Evolutionary conservation across 768 basidiomycete genomes (phyloP).

Genomic region (Cystofilobasidium ferigula): DNA sequence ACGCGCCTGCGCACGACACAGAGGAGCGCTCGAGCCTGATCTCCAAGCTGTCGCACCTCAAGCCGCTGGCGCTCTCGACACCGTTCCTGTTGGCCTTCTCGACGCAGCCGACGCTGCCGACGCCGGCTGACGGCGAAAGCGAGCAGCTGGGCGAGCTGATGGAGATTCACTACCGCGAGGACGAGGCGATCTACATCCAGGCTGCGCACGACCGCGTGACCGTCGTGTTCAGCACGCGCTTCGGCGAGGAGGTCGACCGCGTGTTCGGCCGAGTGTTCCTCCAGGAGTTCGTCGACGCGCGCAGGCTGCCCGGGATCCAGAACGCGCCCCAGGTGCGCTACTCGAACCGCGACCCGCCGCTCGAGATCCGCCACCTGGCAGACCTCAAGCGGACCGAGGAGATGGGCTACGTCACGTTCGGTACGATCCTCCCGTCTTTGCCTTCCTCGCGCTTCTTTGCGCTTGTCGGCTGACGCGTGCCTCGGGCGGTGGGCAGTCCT

Average conservation of each 20-base stretch:
- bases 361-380: conserved; percentile 83
- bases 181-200: conserved; percentile 92
- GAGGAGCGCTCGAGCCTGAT: conserved; percentile 71
- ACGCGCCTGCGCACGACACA: conserved; percentile 34
- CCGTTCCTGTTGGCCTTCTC: conserved; percentile 84
- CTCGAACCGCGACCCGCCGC: conserved; percentile 83
- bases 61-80: conserved; percentile 85
- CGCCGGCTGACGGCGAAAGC: conserved; percentile 43
- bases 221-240: conserved; percentile 92
- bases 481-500: conserved; percentile 47
- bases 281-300: conserved; percentile 99
- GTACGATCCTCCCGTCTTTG: conserved; percentile 32
- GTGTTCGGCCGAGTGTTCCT: conserved; percentile 97
- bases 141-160: conserved; percentile 66
- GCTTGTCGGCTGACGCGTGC: not conserved
- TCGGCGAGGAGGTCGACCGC: conserved; percentile 92
- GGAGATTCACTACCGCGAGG: conserved; percentile 86
- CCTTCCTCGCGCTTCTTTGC: not conserved
- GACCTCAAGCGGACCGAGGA: conserved; percentile 74
- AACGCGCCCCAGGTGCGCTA: conserved; percentile 95
- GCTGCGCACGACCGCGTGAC: conserved; percentile 91
- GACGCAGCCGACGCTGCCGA: conserved; percentile 61
- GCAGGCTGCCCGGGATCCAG: conserved; percentile 80
- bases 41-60: conserved; percentile 68
- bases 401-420: conserved; percentile 89